A percentile compares a stretch with the other conserved stretches of the same genome.
phyloP scores from a whole-genome alignment of 257 asterid genomes.

The Gentiana macrophylla region DNA sequence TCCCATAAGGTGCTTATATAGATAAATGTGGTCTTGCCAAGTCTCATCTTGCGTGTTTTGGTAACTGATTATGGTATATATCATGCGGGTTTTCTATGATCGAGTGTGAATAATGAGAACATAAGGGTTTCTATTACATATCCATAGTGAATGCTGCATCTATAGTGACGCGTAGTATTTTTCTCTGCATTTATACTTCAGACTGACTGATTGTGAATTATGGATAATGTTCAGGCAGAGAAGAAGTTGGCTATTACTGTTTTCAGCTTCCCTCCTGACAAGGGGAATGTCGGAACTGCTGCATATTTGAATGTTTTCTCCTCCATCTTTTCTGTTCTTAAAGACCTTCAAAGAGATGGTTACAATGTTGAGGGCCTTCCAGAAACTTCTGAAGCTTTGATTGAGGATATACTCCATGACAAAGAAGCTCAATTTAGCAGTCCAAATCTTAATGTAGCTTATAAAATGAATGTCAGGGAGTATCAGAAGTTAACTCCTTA shows the following conservation, averaged over 20 bases:
- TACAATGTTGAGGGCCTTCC: conserved; percentile 88
- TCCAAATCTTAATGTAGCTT: conserved; percentile 79
- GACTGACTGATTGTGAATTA: not conserved
- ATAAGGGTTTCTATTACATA: too few species aligned
- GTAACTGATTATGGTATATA: too few species aligned
- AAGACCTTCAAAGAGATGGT: conserved; percentile 71
- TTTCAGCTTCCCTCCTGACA: conserved; percentile 98
- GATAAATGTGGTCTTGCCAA: too few species aligned
- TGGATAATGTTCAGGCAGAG: conserved; percentile 38
- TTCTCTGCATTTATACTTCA: too few species aligned
- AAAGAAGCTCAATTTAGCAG: conserved; percentile 98
- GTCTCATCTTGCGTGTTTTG: too few species aligned
- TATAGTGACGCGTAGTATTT: too few species aligned
- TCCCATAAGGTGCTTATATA: too few species aligned
- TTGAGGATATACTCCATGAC: conserved; percentile 80
- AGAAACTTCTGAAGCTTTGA: conserved; percentile 64
- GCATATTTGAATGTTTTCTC: conserved; percentile 91
- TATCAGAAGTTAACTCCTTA: conserved; percentile 79
- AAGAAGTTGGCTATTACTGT: conserved; percentile 93
- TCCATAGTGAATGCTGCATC: too few species aligned
- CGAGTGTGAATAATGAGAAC: too few species aligned
- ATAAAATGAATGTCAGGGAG: conserved; percentile 87
- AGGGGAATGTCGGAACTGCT: conserved; percentile 95
- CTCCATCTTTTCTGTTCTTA: conserved; percentile 73
- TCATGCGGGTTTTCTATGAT: too few species aligned